phyloP scores from a whole-genome alignment of 1,139 yeast genomes.

The Hansenula sp. region DNA sequence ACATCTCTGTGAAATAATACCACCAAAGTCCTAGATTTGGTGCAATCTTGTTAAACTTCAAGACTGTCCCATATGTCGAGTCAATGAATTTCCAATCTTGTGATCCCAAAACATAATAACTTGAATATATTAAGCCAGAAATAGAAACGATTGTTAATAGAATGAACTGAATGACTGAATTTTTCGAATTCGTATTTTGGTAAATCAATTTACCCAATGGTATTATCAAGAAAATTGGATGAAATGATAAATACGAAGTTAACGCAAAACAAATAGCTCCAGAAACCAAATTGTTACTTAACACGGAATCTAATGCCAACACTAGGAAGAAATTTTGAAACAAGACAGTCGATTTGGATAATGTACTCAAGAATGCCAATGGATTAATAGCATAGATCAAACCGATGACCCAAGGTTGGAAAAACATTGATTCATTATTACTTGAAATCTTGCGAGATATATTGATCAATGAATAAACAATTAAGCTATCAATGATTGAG shows the following conservation, averaged over 20 bases:
- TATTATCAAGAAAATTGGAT: slow-evolving; percentile 52
- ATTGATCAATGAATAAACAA: slow-evolving; percentile 31
- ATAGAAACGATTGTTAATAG: slow-evolving; percentile 19
- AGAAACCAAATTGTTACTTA: slow-evolving; percentile 35
- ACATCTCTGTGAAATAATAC: slow-evolving; percentile 96
- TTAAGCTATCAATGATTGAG: slow-evolving; percentile 35
- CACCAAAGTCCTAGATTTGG: slow-evolving; percentile 92
- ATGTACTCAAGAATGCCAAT: slow-evolving; percentile 58
- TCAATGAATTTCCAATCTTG: slow-evolving; percentile 51
- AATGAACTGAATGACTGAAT: slow-evolving; percentile 13
- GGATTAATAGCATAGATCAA: slow-evolving; percentile 80
- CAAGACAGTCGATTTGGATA: slow-evolving; percentile 64
- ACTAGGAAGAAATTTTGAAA: slow-evolving; percentile 58
- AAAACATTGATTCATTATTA: slow-evolving; percentile 20
- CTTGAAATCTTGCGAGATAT: slow-evolving; percentile 28
- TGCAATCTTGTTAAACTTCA: slow-evolving; percentile 62
- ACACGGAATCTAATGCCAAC: slow-evolving; percentile 44
- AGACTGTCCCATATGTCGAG: slow-evolving; percentile 58
- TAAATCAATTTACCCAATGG: slow-evolving; percentile 43
- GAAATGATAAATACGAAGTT: slow-evolving; percentile 62
- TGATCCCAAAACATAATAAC: slow-evolving; percentile 34
- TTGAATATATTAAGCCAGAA: slow-evolving; percentile 33
- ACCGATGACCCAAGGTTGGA: slow-evolving; percentile 45
- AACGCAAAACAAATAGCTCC: slow-evolving; percentile 55
- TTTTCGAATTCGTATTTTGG: slow-evolving; percentile 6